Conservation (phyloP, 1,139 yeast species). For the Debaryomyces sp. region DNA sequence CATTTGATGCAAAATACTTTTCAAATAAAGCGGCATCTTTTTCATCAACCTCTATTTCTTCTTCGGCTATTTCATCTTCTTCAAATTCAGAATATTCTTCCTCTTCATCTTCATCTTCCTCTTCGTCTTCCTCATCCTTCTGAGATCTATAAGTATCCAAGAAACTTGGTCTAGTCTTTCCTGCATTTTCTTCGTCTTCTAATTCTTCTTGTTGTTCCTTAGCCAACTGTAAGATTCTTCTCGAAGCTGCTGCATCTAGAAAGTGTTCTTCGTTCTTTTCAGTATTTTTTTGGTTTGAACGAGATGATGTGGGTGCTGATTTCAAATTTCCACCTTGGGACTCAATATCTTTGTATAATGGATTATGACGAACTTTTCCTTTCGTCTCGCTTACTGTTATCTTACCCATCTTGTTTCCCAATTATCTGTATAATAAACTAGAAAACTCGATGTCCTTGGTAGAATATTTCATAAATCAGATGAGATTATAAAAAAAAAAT, state of each 20-base stretch:
- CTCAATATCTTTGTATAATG: conserved; percentile 75
- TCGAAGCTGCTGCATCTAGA: conserved; percentile 80
- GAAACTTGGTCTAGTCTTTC: conserved; percentile 19
- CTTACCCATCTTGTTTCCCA: conserved; percentile 58
- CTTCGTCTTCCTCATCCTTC: conserved; percentile 33
- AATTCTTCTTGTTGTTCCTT: conserved; percentile 91
- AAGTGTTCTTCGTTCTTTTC: conserved; percentile 61
- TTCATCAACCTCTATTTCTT: conserved; percentile 66
- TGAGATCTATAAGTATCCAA: conserved; percentile 28
- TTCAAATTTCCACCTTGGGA: conserved; percentile 70
- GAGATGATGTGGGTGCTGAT: conserved; percentile 29
- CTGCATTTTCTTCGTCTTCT: conserved; percentile 57
- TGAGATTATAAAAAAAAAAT: conserved; percentile 6
- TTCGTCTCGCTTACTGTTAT: conserved; percentile 51
- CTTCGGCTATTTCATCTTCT: conserved; percentile 51
- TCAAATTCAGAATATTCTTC: conserved; percentile 49
- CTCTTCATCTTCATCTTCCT: conserved; percentile 38
- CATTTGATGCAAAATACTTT: conserved; percentile 53
- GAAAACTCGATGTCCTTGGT: background rate
- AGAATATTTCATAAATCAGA: background rate
- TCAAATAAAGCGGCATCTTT: conserved; percentile 74
- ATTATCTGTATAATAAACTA: background rate
- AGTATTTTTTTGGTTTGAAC: conserved; percentile 20
- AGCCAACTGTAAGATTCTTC: conserved; percentile 86
- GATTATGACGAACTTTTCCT: conserved; percentile 67